Evolutionary conservation across 805 yeast species (phyloP).

Genomic region (Isabelozyma rhagii): DNA sequence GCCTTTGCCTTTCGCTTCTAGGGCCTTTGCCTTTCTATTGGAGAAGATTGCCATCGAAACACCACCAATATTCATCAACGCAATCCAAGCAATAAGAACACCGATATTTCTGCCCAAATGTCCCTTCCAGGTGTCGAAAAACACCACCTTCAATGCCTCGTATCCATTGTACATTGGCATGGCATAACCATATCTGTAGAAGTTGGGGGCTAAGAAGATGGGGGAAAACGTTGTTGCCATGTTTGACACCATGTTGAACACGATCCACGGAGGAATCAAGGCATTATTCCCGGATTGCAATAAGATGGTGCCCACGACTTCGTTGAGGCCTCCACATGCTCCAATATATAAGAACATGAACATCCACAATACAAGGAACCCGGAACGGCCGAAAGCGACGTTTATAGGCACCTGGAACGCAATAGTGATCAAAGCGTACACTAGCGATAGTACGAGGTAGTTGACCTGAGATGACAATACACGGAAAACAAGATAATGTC

Average conservation of each 20-base stretch:
- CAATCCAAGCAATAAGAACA: conserved; percentile 25
- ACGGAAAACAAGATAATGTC: conserved; percentile 24
- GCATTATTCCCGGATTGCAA: conserved; percentile 13
- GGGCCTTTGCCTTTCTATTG: conserved; percentile 5
- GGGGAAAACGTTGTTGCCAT: conserved; percentile 33
- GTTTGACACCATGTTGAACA: conserved; percentile 25
- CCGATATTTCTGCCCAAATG: conserved; percentile 28
- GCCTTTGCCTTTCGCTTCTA: conserved; percentile 1
- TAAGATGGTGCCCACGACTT: conserved; percentile 18
- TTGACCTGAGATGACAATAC: conserved; percentile 27
- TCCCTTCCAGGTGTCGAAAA: conserved; percentile 33
- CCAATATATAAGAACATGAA: conserved; percentile 25
- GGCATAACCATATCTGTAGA: conserved; percentile 34
- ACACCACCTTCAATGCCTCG: conserved; percentile 29
- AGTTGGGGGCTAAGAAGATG: conserved; percentile 25
- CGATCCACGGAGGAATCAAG: conserved; percentile 27
- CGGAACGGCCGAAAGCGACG: conserved; percentile 25
- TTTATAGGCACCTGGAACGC: conserved; percentile 27
- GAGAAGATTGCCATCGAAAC: conserved; percentile 3
- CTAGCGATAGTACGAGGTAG: conserved; percentile 23
- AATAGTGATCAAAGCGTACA: conserved; percentile 26
- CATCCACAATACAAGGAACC: conserved; percentile 33
- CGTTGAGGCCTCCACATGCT: conserved; percentile 27
- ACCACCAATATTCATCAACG: conserved; percentile 12
- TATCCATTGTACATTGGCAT: conserved; percentile 32